phyloP scores from a whole-genome alignment of 805 yeast species.

The Candida peoriensis region DNA sequence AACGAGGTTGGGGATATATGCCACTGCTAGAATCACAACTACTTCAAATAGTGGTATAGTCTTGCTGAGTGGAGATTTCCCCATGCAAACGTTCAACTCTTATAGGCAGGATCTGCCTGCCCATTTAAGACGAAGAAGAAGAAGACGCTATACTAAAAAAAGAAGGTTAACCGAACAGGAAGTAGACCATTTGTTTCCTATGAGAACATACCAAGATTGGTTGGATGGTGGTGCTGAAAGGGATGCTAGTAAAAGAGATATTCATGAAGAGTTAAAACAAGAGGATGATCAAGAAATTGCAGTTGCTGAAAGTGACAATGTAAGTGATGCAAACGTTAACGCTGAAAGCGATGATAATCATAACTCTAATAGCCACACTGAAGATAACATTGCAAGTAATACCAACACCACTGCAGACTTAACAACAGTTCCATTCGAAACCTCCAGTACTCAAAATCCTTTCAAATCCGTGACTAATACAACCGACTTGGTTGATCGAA shows the following conservation, averaged over 20 bases:
- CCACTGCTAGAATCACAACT: constrained; percentile 21
- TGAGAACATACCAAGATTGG: constrained; percentile 55
- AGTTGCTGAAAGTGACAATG: not conserved
- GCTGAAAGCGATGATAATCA: not conserved
- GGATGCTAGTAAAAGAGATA: constrained; percentile 40
- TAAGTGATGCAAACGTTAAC: not conserved
- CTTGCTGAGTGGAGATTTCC: constrained; percentile 20
- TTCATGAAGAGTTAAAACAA: constrained; percentile 36
- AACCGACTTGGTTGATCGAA: too few relatives aligned
- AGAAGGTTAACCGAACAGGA: constrained; percentile 49
- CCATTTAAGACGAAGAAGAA: constrained; percentile 26
- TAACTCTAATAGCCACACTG: not conserved
- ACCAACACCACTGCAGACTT: too few relatives aligned
- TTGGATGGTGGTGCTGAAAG: constrained; percentile 54
- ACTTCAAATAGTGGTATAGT: constrained; percentile 14
- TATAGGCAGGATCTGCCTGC: constrained; percentile 13
- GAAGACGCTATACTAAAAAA: constrained; percentile 42
- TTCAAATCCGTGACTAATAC: too few relatives aligned
- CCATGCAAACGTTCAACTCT: constrained; percentile 18
- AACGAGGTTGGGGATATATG: constrained; percentile 47
- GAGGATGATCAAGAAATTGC: constrained; percentile 18
- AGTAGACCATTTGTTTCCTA: constrained; percentile 58
- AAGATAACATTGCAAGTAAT: not conserved
- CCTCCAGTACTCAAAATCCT: too few relatives aligned
- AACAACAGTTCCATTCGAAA: too few relatives aligned